Evolutionary conservation across 371 early-diverging fungal genomes (phyloP), one percentile per base, ranked within the genome.

Genomic region (Rhizopus arrhizus): DNA sequence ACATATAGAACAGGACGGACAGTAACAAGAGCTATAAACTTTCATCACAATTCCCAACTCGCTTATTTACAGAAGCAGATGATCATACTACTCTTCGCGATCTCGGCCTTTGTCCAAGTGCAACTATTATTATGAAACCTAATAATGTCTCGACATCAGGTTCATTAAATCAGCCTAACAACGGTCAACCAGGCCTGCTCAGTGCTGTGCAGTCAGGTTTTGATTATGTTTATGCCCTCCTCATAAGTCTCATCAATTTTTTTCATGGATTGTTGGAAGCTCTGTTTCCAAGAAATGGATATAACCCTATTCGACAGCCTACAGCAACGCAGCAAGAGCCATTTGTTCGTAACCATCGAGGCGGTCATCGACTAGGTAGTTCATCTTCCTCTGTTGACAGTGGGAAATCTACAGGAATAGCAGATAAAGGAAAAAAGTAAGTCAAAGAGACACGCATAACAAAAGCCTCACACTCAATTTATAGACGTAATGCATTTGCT

Each of bases 41-140:
- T 5, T 56, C 75, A 10, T 65, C 77, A 15, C 80, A 75, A 50
- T 80, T 80, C 41, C 80, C 80, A 5, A 75, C 73, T 3, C 71
- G 80, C 4, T 60, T 72, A 36, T 80, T 80, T 33, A 71, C 70
- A 42, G 67, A 73, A 16, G 62, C 58, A 12, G 85, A 85, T 28
- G 77, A 83, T 35, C 46, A 68, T 12, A 65, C 54, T 32, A 63
- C 73, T 36, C 62, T 85, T 11, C 62, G 68, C 1, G 74, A 79
- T 22, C 56, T 85, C 10, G 72, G 77, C 5, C 68, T 85, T 3
- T 80, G 78, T 28, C 85, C 85, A 4, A 85, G 85, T 45, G 81
- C 79, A 11, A 83, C 85, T 1, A 64, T 85, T 11, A 81, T 85
- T 3, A 74, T 85, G 74, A 85, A 82, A 61, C 68, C 69, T 4